A percentile compares a stretch with the other conserved stretches of the same genome.
Conservation (phyloP, 345 rosid species). For the Salix caprea region DNA sequence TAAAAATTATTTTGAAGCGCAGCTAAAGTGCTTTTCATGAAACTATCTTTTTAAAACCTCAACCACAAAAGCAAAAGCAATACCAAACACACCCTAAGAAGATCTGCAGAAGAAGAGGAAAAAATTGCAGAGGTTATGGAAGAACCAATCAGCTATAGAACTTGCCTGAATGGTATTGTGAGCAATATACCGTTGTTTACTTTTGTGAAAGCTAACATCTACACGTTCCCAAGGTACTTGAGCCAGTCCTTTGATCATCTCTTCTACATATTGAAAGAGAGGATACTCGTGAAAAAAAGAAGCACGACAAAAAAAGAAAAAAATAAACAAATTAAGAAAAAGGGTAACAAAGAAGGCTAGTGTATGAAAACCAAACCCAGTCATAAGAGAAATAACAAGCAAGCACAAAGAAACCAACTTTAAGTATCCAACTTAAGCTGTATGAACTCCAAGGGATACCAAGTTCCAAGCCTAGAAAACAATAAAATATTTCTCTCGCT, state of each 20-base stretch:
- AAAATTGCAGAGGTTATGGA: not conserved
- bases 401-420: not conserved
- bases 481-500: not conserved
- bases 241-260: conserved; percentile 74
- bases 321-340: not conserved
- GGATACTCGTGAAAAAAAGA: not conserved
- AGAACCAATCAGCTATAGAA: not conserved
- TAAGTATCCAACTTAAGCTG: not conserved
- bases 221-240: conserved; percentile 88
- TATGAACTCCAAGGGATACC: not conserved
- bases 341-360: not conserved
- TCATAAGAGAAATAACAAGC: not conserved
- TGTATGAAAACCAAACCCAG: not conserved
- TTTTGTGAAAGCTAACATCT: conserved; percentile 85
- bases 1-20: too few species aligned
- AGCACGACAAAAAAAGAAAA: too few species aligned
- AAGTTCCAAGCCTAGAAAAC: not conserved
- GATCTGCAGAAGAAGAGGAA: not conserved
- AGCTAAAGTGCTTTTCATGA: too few species aligned
- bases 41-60: too few species aligned
- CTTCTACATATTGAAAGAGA: conserved; percentile 43
- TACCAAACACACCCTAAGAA: not conserved
- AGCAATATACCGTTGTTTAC: conserved; percentile 71
- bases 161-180: conserved; percentile 92
- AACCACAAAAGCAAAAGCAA: too few species aligned